These are phyloP conservation scores for Gossypium stocksii DNA, from an alignment of 345 rosid species.

Conservation along the genomic window DNA sequence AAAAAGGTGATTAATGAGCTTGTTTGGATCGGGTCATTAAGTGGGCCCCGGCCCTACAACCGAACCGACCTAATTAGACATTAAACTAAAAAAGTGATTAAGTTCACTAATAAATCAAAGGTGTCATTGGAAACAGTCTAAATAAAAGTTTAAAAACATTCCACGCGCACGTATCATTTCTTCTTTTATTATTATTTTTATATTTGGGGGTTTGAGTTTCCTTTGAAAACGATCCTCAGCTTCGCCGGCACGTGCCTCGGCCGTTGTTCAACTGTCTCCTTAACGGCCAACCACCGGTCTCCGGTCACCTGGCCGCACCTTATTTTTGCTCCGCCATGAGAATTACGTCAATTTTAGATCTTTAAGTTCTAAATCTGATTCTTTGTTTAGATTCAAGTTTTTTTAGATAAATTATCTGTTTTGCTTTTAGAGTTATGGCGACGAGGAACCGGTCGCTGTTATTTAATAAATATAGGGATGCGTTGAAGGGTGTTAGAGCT, in stretches of 20 bases:
- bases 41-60: too few relatives aligned
- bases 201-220: not conserved
- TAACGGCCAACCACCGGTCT: constrained; percentile 9
- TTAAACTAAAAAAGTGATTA: not conserved
- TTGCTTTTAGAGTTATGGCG: constrained; percentile 48
- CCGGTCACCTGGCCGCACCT: constrained; percentile 16
- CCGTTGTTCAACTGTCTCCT: constrained; percentile 10
- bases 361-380: constrained; percentile 18
- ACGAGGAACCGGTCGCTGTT: constrained; percentile 71
- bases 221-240: not conserved
- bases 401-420: not conserved
- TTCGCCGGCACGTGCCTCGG: constrained; percentile 21
- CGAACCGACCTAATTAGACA: not conserved
- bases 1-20: too few relatives aligned
- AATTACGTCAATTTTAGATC: constrained; percentile 27
- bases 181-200: too few relatives aligned
- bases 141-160: not conserved
- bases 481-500: constrained; percentile 79
- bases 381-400: not conserved
- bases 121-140: not conserved
- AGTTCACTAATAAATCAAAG: not conserved
- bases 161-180: not conserved
- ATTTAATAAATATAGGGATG: constrained; percentile 71
- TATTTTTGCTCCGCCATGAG: not conserved
- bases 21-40: not conserved